Evolutionary conservation across 2,329 filamentous ascomycete genomes (phyloP).

Genomic region (Aspergillus arachidicola): DNA sequence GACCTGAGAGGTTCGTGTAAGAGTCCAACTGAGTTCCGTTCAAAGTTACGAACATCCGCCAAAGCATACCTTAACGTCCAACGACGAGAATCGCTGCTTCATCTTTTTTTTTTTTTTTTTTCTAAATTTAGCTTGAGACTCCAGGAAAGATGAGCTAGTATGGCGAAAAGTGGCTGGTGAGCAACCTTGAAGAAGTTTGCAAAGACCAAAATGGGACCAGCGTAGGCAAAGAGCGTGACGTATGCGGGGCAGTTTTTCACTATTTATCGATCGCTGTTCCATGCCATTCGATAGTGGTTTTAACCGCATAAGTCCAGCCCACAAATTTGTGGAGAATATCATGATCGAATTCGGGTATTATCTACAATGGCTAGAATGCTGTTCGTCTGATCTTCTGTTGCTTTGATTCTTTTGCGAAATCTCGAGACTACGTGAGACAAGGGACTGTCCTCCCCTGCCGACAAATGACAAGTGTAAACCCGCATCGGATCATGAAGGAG

Average conservation of each 20-base stretch:
- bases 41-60: neutral
- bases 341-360: constrained; percentile 1
- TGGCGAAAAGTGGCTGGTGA: constrained; percentile 18
- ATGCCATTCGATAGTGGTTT: constrained; percentile 8
- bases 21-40: neutral
- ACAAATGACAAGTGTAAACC: neutral
- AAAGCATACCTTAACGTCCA: constrained; percentile 56
- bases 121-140: neutral
- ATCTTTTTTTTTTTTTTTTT: constrained; percentile 47
- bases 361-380: neutral
- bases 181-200: constrained; percentile 7
- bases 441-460: neutral
- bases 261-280: constrained; percentile 14
- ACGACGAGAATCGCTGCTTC: constrained; percentile 62
- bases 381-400: neutral
- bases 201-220: constrained; percentile 16
- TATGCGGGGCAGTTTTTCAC: constrained; percentile 38
- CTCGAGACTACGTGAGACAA: neutral
- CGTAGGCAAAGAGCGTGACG: constrained; percentile 31
- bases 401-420: neutral
- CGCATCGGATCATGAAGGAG: constrained; percentile 13
- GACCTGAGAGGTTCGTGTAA: constrained; percentile 60
- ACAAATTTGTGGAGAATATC: constrained; percentile 2
- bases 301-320: neutral
- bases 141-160: constrained; percentile 13